phyloP scores from a whole-genome alignment of 108 stramenopile species.

The Fragilaria radians region DNA sequence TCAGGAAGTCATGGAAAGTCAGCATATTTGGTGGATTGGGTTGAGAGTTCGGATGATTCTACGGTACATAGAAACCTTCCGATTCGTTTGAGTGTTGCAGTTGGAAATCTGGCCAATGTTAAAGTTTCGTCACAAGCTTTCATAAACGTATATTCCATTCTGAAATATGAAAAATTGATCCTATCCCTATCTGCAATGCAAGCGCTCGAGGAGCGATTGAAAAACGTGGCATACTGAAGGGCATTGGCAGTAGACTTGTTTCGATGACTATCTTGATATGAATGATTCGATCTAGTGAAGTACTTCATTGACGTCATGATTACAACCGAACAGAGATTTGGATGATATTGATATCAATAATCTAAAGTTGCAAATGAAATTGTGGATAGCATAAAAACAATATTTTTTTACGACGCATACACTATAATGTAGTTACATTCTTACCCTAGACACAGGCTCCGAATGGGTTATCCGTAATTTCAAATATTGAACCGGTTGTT shows the following conservation, averaged over 20 bases:
- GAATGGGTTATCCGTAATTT: too few species aligned
- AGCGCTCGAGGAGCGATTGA: conserved; percentile 53
- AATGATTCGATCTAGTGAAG: too few species aligned
- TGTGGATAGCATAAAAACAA: too few species aligned
- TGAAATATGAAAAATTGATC: conserved; percentile 72
- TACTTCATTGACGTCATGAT: too few species aligned
- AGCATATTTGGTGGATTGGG: conserved; percentile 62
- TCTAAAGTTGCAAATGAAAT: too few species aligned
- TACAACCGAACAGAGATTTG: too few species aligned
- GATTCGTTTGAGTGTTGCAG: conserved; percentile 66
- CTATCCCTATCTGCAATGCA: conserved; percentile 54
- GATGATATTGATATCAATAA: too few species aligned
- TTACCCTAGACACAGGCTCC: too few species aligned
- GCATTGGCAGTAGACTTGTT: not conserved
- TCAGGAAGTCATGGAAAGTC: conserved; percentile 37
- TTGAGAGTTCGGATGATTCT: conserved; percentile 30
- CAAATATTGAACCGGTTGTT: too few species aligned
- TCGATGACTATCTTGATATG: too few species aligned
- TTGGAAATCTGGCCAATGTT: conserved; percentile 46
- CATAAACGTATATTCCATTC: conserved; percentile 67
- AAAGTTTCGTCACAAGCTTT: conserved; percentile 53
- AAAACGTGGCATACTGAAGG: conserved; percentile 3
- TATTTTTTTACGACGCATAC: too few species aligned
- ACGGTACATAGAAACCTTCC: conserved; percentile 17
- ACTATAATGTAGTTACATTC: too few species aligned